These are phyloP conservation scores for Avena atlantica DNA, from an alignment of 176 grass and related monocot genomes.

Conservation along the genomic window DNA sequence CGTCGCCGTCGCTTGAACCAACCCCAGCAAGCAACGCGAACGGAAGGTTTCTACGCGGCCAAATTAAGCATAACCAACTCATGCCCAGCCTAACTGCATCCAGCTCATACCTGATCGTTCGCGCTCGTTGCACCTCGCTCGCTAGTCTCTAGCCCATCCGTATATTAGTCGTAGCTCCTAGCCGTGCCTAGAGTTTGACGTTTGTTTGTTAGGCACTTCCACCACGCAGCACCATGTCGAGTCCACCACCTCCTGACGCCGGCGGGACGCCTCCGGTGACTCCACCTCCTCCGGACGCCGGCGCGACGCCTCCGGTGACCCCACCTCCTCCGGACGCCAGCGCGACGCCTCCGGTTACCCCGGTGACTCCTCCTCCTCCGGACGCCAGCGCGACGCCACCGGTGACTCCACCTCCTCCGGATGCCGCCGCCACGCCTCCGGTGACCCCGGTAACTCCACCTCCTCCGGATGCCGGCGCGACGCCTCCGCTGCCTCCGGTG, in stretches of 20 bases:
- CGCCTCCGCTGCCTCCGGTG: background rate
- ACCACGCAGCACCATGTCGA: background rate
- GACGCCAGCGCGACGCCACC: background rate
- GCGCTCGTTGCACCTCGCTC: background rate
- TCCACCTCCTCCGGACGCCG: background rate
- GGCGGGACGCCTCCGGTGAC: background rate
- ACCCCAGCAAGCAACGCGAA: background rate
- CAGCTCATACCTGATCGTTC: slow-evolving; percentile 2
- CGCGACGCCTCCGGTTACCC: too few species aligned
- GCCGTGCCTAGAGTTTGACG: background rate
- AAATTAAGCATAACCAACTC: background rate
- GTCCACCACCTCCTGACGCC: background rate
- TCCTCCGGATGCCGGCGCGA: background rate
- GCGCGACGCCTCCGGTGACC: background rate
- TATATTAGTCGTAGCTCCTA: background rate
- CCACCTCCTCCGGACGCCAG: background rate
- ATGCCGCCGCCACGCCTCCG: background rate
- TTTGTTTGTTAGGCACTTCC: background rate
- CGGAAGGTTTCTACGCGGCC: background rate
- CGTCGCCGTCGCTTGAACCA: slow-evolving; percentile 9
- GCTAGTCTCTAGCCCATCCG: background rate
- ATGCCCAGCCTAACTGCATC: background rate
- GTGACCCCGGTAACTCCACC: background rate
- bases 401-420: background rate
- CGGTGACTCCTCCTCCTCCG: background rate